Percentiles rank a stretch among this genome's conserved stretches.
Evolutionary conservation across 495 filamentous ascomycete genomes (phyloP).

Genomic region (Penicillium verhagenii): DNA sequence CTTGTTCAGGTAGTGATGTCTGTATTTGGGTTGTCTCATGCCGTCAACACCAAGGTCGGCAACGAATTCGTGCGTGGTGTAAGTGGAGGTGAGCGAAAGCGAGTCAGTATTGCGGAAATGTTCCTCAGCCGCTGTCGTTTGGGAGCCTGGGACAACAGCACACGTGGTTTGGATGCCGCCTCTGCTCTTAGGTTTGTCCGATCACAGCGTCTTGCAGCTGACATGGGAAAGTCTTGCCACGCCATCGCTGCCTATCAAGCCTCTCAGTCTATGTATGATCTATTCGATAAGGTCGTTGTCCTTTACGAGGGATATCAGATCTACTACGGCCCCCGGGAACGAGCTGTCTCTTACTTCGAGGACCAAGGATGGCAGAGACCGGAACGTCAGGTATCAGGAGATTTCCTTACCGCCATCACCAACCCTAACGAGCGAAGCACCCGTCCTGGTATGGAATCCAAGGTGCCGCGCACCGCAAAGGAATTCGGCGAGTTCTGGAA

Average conservation of each 20-base stretch:
- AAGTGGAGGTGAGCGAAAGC: conserved; percentile 82
- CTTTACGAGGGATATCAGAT: conserved; percentile 64
- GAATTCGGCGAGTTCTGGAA: conserved; percentile 63
- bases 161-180: conserved; percentile 79
- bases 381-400: conserved; percentile 58
- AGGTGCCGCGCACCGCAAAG: conserved; percentile 64
- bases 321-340: conserved; percentile 56
- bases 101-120: conserved; percentile 52
- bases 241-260: conserved; percentile 85
- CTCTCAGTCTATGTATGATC: conserved; percentile 74
- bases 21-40: conserved; percentile 55
- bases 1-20: conserved; percentile 58
- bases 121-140: conserved; percentile 63
- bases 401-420: conserved; percentile 71
- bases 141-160: conserved; percentile 81
- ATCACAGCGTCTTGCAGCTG: conserved; percentile 68
- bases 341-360: conserved; percentile 59
- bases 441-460: conserved; percentile 56
- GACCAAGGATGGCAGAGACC: conserved; percentile 58
- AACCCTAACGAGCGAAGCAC: conserved; percentile 60
- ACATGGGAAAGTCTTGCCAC: conserved; percentile 69
- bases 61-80: conserved; percentile 59
- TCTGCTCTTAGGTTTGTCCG: conserved; percentile 71
- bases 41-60: conserved; percentile 48
- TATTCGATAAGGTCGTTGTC: conserved; percentile 59